phyloP scores from a whole-genome alignment of 2,329 filamentous ascomycete genomes.

The Leptographium flavum region DNA sequence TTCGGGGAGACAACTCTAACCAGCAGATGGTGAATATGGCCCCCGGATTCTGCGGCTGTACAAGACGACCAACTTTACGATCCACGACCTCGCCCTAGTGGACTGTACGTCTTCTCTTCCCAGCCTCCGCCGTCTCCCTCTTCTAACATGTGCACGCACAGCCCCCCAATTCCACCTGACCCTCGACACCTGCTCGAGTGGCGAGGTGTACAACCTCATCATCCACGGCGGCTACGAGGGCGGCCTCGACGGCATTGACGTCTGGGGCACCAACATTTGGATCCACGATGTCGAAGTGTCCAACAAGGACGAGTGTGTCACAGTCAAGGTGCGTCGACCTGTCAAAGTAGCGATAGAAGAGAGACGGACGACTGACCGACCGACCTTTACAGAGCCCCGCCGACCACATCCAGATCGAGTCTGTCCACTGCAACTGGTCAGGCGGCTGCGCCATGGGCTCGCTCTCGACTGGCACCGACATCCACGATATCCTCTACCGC shows the following conservation, averaged over 20 bases:
- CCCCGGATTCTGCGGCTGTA: slow-evolving; percentile 29
- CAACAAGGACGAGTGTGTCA: slow-evolving; percentile 41
- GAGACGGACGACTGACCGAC: neutral
- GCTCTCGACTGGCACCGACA: slow-evolving; percentile 26
- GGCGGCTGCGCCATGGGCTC: slow-evolving; percentile 43
- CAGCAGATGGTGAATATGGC: slow-evolving; percentile 15
- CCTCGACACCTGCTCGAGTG: slow-evolving; percentile 24
- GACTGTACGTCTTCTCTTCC: slow-evolving; percentile 18
- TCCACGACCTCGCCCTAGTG: slow-evolving; percentile 33
- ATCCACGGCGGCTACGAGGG: slow-evolving; percentile 34
- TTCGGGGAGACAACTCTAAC: neutral
- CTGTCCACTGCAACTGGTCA: slow-evolving; percentile 48
- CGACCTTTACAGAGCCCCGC: slow-evolving; percentile 30
- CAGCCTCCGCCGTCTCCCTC: neutral
- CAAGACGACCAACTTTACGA: slow-evolving; percentile 28
- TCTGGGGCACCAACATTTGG: slow-evolving; percentile 40
- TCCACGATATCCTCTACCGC: slow-evolving; percentile 30
- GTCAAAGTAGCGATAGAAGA: neutral
- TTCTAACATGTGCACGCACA: neutral
- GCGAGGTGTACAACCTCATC: slow-evolving; percentile 40
- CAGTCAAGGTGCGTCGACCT: slow-evolving; percentile 5
- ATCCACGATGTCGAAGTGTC: slow-evolving; percentile 46
- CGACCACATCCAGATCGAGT: slow-evolving; percentile 41
- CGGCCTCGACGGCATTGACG: slow-evolving; percentile 41
- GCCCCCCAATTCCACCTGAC: slow-evolving; percentile 13